Evolutionary conservation across 306 rosid genomes (phyloP).

Genomic region (Corylus americana): DNA sequence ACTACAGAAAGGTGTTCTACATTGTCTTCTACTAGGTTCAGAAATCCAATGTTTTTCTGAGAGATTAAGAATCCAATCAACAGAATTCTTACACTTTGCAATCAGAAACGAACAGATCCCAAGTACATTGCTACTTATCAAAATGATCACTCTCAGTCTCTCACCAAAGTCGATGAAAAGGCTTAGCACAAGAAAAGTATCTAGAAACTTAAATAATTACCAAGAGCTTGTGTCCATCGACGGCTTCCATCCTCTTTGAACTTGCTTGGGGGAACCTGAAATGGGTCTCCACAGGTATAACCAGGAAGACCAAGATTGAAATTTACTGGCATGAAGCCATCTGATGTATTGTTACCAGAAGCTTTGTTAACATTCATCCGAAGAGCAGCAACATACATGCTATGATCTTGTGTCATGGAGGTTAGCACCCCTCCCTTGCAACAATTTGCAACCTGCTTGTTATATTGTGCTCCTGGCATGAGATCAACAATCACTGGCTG

Average conservation of each 20-base stretch:
- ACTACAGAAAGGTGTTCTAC: too few relatives aligned
- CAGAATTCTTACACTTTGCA: not conserved
- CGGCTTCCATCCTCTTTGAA: slow-evolving; percentile 44
- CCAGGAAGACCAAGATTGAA: slow-evolving; percentile 72
- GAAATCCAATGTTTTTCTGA: too few relatives aligned
- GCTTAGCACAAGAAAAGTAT: not conserved
- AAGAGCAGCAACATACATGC: slow-evolving; percentile 43
- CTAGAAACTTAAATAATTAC: slow-evolving; percentile 26
- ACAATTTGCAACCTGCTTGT: slow-evolving; percentile 55
- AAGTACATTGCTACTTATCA: not conserved
- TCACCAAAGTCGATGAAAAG: not conserved
- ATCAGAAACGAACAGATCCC: not conserved
- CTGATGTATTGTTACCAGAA: not conserved
- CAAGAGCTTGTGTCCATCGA: slow-evolving; percentile 62
- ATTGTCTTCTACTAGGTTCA: too few relatives aligned
- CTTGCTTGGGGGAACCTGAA: slow-evolving; percentile 51
- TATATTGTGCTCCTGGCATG: slow-evolving; percentile 58
- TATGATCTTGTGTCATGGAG: slow-evolving; percentile 57
- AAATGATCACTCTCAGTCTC: not conserved
- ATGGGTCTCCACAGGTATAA: slow-evolving; percentile 55
- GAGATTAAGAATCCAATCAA: not conserved
- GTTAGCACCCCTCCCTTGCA: slow-evolving; percentile 68
- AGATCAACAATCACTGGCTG: slow-evolving; percentile 61
- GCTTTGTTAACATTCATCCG: slow-evolving; percentile 47
- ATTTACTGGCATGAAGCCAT: slow-evolving; percentile 37